A percentile compares a stretch with the other conserved stretches of the same genome.
Evolutionary conservation across 495 filamentous ascomycete species (phyloP).

Genomic region (Trypethelium eluteriae): DNA sequence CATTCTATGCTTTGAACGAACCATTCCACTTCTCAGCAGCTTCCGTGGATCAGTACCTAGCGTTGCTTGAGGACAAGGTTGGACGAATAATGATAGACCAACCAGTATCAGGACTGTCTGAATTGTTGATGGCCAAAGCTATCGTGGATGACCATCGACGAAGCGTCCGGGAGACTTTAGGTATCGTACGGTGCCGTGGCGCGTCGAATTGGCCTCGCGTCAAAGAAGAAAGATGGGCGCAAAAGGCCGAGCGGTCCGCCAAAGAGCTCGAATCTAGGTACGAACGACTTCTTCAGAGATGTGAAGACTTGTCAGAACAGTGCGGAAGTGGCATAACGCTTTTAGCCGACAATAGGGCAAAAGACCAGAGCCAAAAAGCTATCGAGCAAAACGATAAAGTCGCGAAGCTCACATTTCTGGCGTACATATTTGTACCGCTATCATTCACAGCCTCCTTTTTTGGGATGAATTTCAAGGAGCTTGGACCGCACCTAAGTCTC

Average conservation of each 20-base stretch:
- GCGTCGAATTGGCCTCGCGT: not conserved
- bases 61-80: not conserved
- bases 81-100: not conserved
- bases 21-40: not conserved
- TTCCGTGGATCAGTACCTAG: not conserved
- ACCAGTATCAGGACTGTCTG: not conserved
- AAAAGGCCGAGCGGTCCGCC: not conserved
- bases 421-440: not conserved
- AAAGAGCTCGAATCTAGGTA: constrained; percentile 1
- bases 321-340: not conserved
- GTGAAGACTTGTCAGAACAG: not conserved
- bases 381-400: not conserved
- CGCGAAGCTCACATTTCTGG: not conserved
- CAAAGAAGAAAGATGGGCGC: not conserved
- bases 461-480: not conserved
- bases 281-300: not conserved
- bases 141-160: not conserved
- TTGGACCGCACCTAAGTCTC: not conserved
- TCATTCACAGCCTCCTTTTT: not conserved
- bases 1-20: not conserved
- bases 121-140: not conserved
- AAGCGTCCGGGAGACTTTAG: not conserved
- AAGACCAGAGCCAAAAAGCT: not conserved
- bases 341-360: not conserved
- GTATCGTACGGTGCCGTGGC: not conserved